Evolutionary conservation across 345 rosid genomes (phyloP).

Genomic region (Gossypium turneri): DNA sequence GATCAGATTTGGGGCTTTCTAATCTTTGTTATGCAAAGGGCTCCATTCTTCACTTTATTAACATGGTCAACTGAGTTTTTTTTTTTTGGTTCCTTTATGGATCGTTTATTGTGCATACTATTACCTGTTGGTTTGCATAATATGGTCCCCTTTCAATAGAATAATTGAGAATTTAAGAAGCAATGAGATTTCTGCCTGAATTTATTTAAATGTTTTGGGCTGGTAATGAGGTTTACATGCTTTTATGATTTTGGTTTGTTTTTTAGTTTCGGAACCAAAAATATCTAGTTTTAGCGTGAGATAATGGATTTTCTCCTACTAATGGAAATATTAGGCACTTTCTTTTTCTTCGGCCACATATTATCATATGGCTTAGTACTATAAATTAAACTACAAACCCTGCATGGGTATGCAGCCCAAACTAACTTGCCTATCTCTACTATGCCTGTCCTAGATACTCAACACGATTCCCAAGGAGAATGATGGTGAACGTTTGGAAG

Average conservation of each 20-base stretch:
- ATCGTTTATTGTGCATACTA: background rate
- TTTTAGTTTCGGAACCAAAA: background rate
- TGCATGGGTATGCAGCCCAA: background rate
- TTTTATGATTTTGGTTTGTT: background rate
- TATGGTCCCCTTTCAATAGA: background rate
- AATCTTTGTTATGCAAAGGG: background rate
- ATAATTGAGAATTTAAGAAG: background rate
- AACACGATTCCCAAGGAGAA: conserved; percentile 72
- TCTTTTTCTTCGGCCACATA: background rate
- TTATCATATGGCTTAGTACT: background rate
- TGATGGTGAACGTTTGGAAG: conserved; percentile 81
- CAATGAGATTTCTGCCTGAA: background rate
- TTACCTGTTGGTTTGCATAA: background rate
- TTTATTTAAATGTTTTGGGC: background rate
- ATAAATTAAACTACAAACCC: background rate
- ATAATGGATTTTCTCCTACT: background rate
- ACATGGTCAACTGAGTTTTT: background rate
- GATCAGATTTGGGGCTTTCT: background rate
- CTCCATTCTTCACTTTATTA: background rate
- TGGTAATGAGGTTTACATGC: background rate
- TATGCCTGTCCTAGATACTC: conserved; percentile 51
- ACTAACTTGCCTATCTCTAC: background rate
- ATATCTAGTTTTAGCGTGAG: background rate
- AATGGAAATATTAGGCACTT: background rate
- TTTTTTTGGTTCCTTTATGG: background rate